A percentile compares a stretch with the other conserved stretches of the same genome.
These are phyloP conservation scores for Macrolepiota dolichaula DNA, from an alignment of 768 basidiomycete genomes.

Conservation along the genomic window DNA sequence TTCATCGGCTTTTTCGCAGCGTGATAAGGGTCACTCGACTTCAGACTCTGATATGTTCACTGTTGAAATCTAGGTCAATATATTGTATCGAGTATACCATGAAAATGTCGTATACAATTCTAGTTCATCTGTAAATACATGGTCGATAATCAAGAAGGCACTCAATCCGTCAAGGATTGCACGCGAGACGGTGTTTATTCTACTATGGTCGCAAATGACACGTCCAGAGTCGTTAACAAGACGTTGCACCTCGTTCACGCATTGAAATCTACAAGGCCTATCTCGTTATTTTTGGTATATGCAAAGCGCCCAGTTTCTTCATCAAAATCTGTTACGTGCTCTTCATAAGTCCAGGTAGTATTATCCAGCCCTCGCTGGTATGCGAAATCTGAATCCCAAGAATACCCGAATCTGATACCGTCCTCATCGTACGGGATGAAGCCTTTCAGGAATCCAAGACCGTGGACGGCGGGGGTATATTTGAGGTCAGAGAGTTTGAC, in stretches of 20 bases:
- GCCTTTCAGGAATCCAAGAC: neutral
- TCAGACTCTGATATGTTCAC: neutral
- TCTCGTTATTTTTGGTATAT: neutral
- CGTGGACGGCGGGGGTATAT: neutral
- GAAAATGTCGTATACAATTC: neutral
- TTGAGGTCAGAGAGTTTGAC: neutral
- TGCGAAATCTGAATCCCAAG: neutral
- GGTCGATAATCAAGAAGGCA: no score
- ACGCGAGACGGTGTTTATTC: no score
- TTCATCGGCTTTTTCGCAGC: neutral
- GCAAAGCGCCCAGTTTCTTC: neutral
- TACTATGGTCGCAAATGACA: no score
- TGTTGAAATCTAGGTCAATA: neutral
- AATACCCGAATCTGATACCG: neutral
- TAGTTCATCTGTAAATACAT: neutral
- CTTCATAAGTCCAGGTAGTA: neutral
- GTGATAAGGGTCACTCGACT: neutral
- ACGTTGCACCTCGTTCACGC: no score
- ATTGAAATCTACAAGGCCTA: no score
- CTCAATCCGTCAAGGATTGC: no score
- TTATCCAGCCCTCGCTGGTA: neutral
- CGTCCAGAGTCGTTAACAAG: no score
- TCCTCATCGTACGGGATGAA: neutral
- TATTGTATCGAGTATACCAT: neutral
- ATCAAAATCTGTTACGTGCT: neutral